Conservation (phyloP, 345 rosid genomes). For the Camelina hispida region DNA sequence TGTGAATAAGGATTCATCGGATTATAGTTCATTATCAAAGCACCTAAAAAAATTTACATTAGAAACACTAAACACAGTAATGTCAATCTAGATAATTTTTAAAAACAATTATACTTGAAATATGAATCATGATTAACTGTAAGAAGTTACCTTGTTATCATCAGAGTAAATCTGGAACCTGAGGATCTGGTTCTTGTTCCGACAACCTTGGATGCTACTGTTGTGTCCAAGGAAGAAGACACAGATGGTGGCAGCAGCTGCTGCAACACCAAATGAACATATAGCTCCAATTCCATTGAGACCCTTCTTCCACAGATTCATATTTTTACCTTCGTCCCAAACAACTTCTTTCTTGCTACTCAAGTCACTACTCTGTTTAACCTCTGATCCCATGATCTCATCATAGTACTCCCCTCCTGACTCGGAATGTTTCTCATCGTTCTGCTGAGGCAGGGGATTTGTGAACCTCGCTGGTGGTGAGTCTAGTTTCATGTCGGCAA, state of each 20-base stretch:
- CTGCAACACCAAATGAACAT: slow-evolving; percentile 93
- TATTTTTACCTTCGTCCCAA: slow-evolving; percentile 46
- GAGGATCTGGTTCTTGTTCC: slow-evolving; percentile 48
- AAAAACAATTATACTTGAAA: background rate
- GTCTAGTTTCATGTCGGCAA: slow-evolving; percentile 95
- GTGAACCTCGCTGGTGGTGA: slow-evolving; percentile 56
- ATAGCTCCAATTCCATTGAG: slow-evolving; percentile 92
- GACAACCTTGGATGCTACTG: slow-evolving; percentile 49
- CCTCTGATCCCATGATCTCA: slow-evolving; percentile 26
- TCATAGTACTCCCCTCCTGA: slow-evolving; percentile 16
- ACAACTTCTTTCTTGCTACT: slow-evolving; percentile 32
- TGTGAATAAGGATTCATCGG: no score
- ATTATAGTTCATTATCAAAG: no score
- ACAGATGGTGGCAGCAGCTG: slow-evolving; percentile 78
- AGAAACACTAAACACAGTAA: no score
- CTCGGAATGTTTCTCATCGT: slow-evolving; percentile 7
- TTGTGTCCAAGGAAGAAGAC: slow-evolving; percentile 67
- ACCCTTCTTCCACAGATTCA: slow-evolving; percentile 82
- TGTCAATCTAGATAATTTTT: background rate
- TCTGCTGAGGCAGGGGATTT: slow-evolving; percentile 19
- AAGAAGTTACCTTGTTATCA: slow-evolving; percentile 71
- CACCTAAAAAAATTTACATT: no score
- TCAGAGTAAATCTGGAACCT: slow-evolving; percentile 75
- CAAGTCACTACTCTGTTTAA: slow-evolving; percentile 27
- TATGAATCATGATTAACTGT: background rate